These are phyloP conservation scores for Primulina tabacum DNA, from an alignment of 257 asterid genomes.

Conservation along the genomic window DNA sequence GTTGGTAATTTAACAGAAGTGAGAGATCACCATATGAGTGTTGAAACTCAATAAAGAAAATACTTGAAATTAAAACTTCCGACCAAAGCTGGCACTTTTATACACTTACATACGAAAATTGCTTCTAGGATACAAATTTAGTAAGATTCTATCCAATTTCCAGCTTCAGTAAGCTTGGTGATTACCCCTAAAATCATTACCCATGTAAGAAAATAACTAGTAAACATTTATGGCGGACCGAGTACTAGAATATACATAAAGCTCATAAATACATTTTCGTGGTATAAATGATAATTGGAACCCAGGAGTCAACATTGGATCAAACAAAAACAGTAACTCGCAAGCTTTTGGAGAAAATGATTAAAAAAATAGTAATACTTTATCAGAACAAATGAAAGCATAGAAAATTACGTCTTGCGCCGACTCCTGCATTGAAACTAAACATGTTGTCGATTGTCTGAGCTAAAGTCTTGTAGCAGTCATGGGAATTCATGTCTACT, in stretches of 20 bases:
- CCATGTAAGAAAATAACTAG: too few species aligned
- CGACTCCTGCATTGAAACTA: slow-evolving; percentile 31
- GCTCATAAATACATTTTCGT: background rate
- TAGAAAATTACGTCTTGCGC: slow-evolving; percentile 48
- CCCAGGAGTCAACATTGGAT: background rate
- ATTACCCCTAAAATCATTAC: too few species aligned
- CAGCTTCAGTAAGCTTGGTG: too few species aligned
- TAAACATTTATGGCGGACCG: background rate
- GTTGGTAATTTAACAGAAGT: background rate
- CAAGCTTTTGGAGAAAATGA: background rate
- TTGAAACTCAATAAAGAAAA: background rate
- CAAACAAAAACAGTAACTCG: background rate
- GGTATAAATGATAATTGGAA: background rate
- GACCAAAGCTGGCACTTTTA: too few species aligned
- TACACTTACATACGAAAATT: too few species aligned
- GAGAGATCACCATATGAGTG: slow-evolving; percentile 4
- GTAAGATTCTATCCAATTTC: too few species aligned
- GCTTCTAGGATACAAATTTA: too few species aligned
- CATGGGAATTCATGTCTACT: slow-evolving; percentile 74
- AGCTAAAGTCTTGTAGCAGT: slow-evolving; percentile 63
- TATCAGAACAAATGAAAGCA: slow-evolving; percentile 5
- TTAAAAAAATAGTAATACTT: background rate
- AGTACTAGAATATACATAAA: background rate
- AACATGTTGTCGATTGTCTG: slow-evolving; percentile 69
- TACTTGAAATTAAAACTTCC: slow-evolving; percentile 5